A percentile compares a stretch with the other conserved stretches of the same genome.
phyloP scores from a whole-genome alignment of 768 basidiomycete genomes.

The Phlegmacium glaucopus region DNA sequence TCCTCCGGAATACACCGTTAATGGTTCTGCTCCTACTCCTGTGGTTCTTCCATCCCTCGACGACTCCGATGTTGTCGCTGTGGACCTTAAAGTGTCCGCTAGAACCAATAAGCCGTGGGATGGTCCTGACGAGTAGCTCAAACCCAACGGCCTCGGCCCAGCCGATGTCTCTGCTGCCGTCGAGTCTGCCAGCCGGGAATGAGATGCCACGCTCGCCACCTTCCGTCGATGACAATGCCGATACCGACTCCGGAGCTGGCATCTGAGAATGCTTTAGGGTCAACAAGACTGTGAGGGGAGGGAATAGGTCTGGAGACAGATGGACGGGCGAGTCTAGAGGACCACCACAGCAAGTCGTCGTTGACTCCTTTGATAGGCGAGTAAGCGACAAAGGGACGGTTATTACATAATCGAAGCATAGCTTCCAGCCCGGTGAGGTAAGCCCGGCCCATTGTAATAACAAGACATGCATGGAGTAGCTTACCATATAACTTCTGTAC shows the following conservation, averaged over 20 bases:
- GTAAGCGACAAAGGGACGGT: not conserved
- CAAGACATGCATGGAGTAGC: constrained; percentile 24
- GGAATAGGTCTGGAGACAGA: constrained; percentile 25
- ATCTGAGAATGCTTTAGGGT: constrained; percentile 32
- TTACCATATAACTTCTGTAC: constrained; percentile 32
- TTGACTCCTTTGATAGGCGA: not conserved
- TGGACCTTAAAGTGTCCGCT: constrained; percentile 19
- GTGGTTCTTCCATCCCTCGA: constrained; percentile 32
- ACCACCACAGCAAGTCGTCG: not conserved
- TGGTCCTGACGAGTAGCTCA: constrained; percentile 27
- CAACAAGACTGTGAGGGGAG: constrained; percentile 7
- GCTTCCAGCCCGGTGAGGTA: constrained; percentile 35
- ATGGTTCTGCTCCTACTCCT: constrained; percentile 20
- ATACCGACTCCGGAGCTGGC: constrained; percentile 29
- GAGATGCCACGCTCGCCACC: constrained; percentile 29
- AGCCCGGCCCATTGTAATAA: too few relatives aligned
- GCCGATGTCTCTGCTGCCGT: constrained; percentile 29
- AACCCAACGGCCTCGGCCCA: constrained; percentile 45
- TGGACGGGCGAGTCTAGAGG: not conserved
- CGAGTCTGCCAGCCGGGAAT: constrained; percentile 12
- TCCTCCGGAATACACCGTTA: constrained; percentile 20
- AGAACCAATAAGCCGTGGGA: not conserved
- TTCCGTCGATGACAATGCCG: constrained; percentile 17
- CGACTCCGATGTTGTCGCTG: constrained; percentile 32
- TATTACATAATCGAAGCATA: not conserved